phyloP scores from a whole-genome alignment of 1,284 basidiomycete genomes.

The Chalciporus sp. region DNA sequence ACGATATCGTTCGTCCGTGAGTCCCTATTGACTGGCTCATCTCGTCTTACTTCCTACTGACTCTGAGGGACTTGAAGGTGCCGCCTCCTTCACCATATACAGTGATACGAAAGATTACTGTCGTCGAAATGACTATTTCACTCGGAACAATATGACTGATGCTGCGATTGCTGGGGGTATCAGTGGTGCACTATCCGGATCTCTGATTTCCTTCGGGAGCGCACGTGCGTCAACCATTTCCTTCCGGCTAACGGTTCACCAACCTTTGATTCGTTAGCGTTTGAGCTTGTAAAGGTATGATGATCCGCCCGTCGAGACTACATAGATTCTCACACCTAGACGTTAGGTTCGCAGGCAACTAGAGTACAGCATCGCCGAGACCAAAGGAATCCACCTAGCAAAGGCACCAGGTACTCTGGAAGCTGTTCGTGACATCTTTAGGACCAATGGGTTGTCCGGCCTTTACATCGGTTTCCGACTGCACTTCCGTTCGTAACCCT shows the following conservation, averaged over 20 bases:
- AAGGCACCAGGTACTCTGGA: constrained; percentile 75
- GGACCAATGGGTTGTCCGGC: constrained; percentile 65
- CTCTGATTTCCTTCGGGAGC: constrained; percentile 81
- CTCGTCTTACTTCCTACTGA: constrained; percentile 11
- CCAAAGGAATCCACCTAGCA: constrained; percentile 64
- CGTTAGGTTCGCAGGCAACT: constrained; percentile 84
- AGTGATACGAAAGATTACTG: constrained; percentile 85
- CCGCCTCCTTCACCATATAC: constrained; percentile 93
- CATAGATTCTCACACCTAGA: constrained; percentile 12
- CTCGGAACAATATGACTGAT: constrained; percentile 61
- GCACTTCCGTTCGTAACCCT: constrained; percentile 66
- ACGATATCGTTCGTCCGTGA: constrained; percentile 96
- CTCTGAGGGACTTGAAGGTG: constrained; percentile 48
- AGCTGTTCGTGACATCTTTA: constrained; percentile 73
- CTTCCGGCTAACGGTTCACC: constrained; percentile 6
- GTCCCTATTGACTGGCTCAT: constrained; percentile 35
- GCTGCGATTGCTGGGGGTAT: constrained; percentile 77
- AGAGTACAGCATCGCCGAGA: constrained; percentile 90
- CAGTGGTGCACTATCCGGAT: constrained; percentile 81
- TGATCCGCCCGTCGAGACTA: background rate
- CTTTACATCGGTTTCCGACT: constrained; percentile 84
- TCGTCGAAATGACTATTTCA: constrained; percentile 60
- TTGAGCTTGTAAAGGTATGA: constrained; percentile 92
- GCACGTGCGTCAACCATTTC: constrained; percentile 64
- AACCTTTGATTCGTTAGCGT: constrained; percentile 52